Conservation (phyloP, 2,329 filamentous ascomycete genomes). For the Magnaporthales sp. region DNA sequence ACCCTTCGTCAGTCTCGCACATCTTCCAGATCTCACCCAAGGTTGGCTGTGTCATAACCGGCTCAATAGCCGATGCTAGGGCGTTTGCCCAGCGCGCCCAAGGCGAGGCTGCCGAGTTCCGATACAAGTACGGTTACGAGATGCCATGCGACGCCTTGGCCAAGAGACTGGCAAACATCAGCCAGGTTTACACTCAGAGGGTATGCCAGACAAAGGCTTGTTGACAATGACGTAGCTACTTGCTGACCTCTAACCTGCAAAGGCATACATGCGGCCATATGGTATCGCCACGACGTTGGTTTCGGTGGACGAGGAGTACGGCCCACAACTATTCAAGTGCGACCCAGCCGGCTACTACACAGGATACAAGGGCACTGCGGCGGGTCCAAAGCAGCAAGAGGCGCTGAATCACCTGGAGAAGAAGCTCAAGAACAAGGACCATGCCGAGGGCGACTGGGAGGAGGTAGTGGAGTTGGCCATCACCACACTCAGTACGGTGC, state of each 20-base stretch:
- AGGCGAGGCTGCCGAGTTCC: conserved; percentile 93
- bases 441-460: conserved; percentile 86
- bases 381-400: conserved; percentile 97
- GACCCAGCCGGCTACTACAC: conserved; percentile 97
- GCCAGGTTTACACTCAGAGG: conserved; percentile 96
- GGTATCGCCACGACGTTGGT: conserved; percentile 94
- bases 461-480: conserved; percentile 97
- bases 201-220: conserved; percentile 39
- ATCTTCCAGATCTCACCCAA: conserved; percentile 95
- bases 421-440: conserved; percentile 99
- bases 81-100: conserved; percentile 88
- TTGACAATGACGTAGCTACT: neutral
- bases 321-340: conserved; percentile 95
- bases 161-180: conserved; percentile 97
- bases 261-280: conserved; percentile 95
- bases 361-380: conserved; percentile 96
- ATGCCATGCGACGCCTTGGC: conserved; percentile 97
- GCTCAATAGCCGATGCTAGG: conserved; percentile 93
- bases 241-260: conserved; percentile 8
- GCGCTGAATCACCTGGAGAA: conserved; percentile 98
- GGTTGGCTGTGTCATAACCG: conserved; percentile 96
- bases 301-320: conserved; percentile 84
- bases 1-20: conserved; percentile 92
- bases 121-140: conserved; percentile 98
- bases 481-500: conserved; percentile 85